A percentile compares a stretch with the other conserved stretches of the same genome.
Evolutionary conservation across 2,329 filamentous ascomycete genomes (phyloP).

Genomic region (Verticillium klebahnii): DNA sequence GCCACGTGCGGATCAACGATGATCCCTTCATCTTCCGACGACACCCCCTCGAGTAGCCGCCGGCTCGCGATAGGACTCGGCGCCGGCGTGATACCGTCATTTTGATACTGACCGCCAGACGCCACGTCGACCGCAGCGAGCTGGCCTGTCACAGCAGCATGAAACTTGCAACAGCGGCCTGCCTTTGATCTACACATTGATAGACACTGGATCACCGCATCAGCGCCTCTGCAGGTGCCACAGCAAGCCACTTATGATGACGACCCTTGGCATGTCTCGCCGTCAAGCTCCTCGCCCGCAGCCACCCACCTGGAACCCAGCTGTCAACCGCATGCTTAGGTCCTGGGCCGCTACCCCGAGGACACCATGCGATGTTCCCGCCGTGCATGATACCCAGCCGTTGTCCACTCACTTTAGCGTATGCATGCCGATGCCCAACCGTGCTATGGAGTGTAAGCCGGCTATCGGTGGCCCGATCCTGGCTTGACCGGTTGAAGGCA

Average conservation of each 20-base stretch:
- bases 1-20: neutral
- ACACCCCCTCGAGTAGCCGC: neutral
- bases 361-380: neutral
- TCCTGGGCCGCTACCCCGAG: neutral
- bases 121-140: neutral
- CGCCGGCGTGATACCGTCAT: neutral
- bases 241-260: neutral
- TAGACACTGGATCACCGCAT: neutral
- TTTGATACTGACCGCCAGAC: neutral
- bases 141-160: neutral
- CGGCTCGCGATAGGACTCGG: neutral
- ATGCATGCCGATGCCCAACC: neutral
- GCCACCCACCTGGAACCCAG: neutral
- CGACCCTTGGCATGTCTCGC: neutral
- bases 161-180: neutral
- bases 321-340: neutral
- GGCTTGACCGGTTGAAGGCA: neutral
- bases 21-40: neutral
- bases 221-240: neutral
- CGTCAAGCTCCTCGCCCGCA: neutral
- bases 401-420: neutral
- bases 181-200: neutral
- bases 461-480: neutral
- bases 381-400: neutral
- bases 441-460: neutral